Percentiles rank a stretch among this genome's conserved stretches.
These are phyloP conservation scores for Scenedesmus sp. DNA, from an alignment of 163 green algal species.

Conservation along the genomic window DNA sequence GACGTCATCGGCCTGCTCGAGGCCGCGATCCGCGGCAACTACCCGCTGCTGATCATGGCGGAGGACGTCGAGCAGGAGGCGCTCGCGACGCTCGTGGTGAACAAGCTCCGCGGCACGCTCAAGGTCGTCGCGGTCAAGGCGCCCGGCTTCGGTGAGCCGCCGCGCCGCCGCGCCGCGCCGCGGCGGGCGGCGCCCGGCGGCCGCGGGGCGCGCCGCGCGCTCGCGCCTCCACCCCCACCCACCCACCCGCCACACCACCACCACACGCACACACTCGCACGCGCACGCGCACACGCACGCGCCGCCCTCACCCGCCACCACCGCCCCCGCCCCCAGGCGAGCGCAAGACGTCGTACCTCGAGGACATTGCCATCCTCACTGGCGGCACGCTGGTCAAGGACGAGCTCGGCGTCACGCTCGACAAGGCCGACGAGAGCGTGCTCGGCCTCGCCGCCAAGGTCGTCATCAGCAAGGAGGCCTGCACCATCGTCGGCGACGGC, in stretches of 20 bases:
- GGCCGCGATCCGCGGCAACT: slow-evolving; percentile 87
- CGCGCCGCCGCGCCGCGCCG: too few species aligned
- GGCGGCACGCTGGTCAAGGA: slow-evolving; percentile 93
- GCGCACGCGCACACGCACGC: not conserved
- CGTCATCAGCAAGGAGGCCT: slow-evolving; percentile 89
- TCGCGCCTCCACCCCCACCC: too few species aligned
- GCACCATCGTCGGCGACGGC: slow-evolving; percentile 97
- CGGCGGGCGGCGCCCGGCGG: too few species aligned
- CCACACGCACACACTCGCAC: too few species aligned
- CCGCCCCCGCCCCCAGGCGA: slow-evolving; percentile 68
- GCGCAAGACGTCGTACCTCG: slow-evolving; percentile 97
- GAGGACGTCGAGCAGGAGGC: slow-evolving; percentile 99
- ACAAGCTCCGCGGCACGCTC: slow-evolving; percentile 97
- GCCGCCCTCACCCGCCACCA: not conserved
- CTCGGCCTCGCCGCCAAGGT: slow-evolving; percentile 94
- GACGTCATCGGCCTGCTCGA: slow-evolving; percentile 93
- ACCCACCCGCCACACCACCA: too few species aligned
- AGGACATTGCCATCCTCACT: slow-evolving; percentile 99
- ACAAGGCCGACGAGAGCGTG: slow-evolving; percentile 94
- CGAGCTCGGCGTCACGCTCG: slow-evolving; percentile 94
- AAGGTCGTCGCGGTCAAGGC: slow-evolving; percentile 98
- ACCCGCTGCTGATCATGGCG: slow-evolving; percentile 98
- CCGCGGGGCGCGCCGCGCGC: too few species aligned
- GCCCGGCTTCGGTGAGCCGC: slow-evolving; percentile 89
- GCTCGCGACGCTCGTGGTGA: slow-evolving; percentile 99